phyloP scores from a whole-genome alignment of 139 green algal genomes.

The Microglena sp. region DNA sequence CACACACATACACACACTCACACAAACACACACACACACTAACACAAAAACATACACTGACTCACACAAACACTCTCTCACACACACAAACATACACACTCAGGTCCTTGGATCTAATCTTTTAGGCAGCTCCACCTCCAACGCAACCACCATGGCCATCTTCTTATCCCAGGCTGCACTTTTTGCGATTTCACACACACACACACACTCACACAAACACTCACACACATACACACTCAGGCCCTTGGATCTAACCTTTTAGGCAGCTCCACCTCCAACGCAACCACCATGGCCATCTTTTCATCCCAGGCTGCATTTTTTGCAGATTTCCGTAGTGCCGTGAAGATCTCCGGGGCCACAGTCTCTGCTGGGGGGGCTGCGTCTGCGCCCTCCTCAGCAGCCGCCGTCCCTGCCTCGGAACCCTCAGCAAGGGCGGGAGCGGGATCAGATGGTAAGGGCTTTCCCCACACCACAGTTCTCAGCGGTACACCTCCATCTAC shows the following conservation, averaged over 20 bases:
- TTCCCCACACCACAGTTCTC: constrained; percentile 12
- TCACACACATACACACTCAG: constrained; percentile 5
- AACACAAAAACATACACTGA: no score
- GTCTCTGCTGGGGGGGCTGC: not conserved
- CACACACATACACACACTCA: no score
- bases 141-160: no score
- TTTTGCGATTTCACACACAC: no score
- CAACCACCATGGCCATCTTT: constrained; percentile 5
- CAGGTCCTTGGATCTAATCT: no score
- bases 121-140: constrained; percentile 23
- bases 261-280: constrained; percentile 19
- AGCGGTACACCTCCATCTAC: constrained; percentile 22
- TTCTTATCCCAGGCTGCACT: no score
- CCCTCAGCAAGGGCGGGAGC: not conserved
- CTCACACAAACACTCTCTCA: no score
- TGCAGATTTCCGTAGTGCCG: constrained; percentile 1
- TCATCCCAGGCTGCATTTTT: constrained; percentile 17
- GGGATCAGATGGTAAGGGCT: no score
- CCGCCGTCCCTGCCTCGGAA: not conserved
- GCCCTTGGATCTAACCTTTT: no score
- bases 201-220: no score
- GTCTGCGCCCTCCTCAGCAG: not conserved
- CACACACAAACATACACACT: constrained; percentile 4
- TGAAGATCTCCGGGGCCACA: constrained; percentile 7
- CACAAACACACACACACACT: no score